These are phyloP conservation scores for Lodderomyces margitis DNA, from an alignment of 1,139 yeast genomes.

Conservation along the genomic window DNA sequence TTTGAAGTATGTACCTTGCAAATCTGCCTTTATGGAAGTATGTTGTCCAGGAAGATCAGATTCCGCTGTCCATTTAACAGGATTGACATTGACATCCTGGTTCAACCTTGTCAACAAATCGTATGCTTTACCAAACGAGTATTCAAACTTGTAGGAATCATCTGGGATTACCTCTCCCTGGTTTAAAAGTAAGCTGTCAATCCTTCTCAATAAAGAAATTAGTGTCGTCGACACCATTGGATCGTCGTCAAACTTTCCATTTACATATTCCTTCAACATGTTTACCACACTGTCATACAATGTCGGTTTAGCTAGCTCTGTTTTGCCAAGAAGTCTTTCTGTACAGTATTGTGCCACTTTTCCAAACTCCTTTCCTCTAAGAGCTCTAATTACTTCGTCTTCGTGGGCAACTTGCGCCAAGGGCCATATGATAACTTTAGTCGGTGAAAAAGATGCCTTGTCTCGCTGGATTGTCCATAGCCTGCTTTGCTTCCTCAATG, in stretches of 20 bases:
- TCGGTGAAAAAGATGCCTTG: conserved; percentile 36
- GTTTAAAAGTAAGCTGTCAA: conserved; percentile 26
- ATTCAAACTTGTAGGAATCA: conserved; percentile 34
- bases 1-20: conserved; percentile 43
- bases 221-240: conserved; percentile 34
- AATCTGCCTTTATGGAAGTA: conserved; percentile 35
- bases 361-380: conserved; percentile 24
- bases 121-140: conserved; percentile 48
- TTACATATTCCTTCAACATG: conserved; percentile 48
- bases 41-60: conserved; percentile 41
- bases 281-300: conserved; percentile 34
- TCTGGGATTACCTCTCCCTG: conserved; percentile 8
- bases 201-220: conserved; percentile 34
- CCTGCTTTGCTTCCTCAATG: conserved; percentile 48
- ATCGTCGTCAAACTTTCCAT: conserved; percentile 46
- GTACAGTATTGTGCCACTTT: conserved; percentile 24
- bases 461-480: conserved; percentile 40
- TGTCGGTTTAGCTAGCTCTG: conserved; percentile 18
- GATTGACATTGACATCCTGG: conserved; percentile 35
- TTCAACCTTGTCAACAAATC: conserved; percentile 32
- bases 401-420: conserved; percentile 29
- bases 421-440: conserved; percentile 50
- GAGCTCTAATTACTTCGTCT: conserved; percentile 26
- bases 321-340: conserved; percentile 17
- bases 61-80: conserved; percentile 45